These are phyloP conservation scores for Colletotrichum lini DNA, from an alignment of 2,329 filamentous ascomycete genomes.

Conservation along the genomic window DNA sequence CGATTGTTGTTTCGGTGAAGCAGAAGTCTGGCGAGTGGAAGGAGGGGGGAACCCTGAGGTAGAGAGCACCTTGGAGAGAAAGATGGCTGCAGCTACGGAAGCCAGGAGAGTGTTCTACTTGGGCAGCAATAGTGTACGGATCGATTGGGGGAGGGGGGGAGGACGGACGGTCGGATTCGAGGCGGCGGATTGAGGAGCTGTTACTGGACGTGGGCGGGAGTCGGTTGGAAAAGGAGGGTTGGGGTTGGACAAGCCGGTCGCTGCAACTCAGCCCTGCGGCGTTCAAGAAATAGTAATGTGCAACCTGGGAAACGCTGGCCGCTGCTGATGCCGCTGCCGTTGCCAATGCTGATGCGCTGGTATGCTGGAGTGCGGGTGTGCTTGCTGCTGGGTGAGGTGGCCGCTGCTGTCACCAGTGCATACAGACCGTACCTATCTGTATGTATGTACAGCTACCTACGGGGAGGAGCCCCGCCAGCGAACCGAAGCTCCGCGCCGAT, in stretches of 20 bases:
- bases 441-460: too few species aligned
- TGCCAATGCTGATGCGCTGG: conserved; percentile 7
- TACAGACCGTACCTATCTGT: conserved; percentile 2
- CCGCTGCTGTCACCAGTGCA: background rate
- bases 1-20: background rate
- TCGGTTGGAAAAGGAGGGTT: background rate
- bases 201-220: background rate
- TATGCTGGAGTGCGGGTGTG: too few species aligned
- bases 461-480: conserved; percentile 13
- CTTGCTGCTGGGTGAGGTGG: conserved; percentile 7
- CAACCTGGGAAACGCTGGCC: background rate
- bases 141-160: background rate
- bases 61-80: background rate
- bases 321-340: background rate
- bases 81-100: background rate
- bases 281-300: conserved; percentile 11
- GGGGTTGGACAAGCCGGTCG: conserved; percentile 23
- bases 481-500: conserved; percentile 11
- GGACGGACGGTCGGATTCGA: background rate
- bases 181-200: background rate
- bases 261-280: conserved; percentile 20
- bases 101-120: background rate
- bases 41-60: background rate
- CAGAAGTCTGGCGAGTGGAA: background rate
- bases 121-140: background rate